A percentile compares a stretch with the other conserved stretches of the same genome.
phyloP scores from a whole-genome alignment of 345 rosid species.

The Nasturtium officinale region DNA sequence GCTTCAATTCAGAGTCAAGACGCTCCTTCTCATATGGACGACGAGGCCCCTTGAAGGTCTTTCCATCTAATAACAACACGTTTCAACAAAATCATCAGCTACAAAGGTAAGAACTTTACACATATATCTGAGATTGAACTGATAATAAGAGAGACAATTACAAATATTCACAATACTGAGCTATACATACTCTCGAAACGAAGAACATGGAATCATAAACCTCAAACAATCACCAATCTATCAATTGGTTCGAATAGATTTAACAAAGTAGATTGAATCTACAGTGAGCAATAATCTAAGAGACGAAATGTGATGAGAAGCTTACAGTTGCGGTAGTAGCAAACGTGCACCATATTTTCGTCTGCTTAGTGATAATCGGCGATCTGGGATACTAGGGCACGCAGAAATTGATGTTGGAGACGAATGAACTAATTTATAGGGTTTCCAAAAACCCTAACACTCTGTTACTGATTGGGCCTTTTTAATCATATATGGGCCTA shows the following conservation, averaged over 20 bases:
- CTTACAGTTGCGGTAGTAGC: constrained; percentile 60
- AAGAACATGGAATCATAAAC: not conserved
- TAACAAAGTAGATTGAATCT: not conserved
- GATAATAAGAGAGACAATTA: not conserved
- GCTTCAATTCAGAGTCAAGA: constrained; percentile 64
- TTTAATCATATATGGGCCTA: not conserved
- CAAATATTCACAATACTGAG: not conserved
- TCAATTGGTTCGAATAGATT: not conserved
- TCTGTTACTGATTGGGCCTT: constrained; percentile 6
- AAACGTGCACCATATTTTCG: constrained; percentile 54
- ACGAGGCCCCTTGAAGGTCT: constrained; percentile 64
- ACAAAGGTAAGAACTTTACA: not conserved
- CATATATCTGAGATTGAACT: not conserved
- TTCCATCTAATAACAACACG: constrained; percentile 49
- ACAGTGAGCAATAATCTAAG: not conserved
- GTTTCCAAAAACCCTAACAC: constrained; percentile 30
- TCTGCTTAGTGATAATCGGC: constrained; percentile 30
- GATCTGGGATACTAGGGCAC: constrained; percentile 31
- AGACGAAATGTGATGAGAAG: not conserved
- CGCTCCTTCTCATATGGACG: constrained; percentile 75
- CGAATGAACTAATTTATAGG: not conserved
- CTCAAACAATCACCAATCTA: not conserved
- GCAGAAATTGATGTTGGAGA: not conserved
- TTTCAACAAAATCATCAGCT: constrained; percentile 1
- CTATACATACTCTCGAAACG: not conserved